These are phyloP conservation scores for Narthecium ossifragum DNA, from an alignment of 106 monocot genomes.

Conservation along the genomic window DNA sequence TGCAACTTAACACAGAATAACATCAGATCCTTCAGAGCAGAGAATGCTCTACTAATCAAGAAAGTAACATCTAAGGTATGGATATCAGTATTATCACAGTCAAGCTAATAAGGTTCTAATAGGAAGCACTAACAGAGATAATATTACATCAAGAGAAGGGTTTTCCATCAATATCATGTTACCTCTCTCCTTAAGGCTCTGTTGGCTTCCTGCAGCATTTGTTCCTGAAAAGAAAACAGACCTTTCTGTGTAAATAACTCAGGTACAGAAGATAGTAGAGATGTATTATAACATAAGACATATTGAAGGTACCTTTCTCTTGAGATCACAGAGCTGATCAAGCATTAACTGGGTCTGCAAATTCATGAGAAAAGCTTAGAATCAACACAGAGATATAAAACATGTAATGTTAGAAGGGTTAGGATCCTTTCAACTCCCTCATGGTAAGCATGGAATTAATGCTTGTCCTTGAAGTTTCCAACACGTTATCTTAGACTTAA, in stretches of 20 bases:
- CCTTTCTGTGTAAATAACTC: neutral
- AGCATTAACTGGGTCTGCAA: constrained; percentile 34
- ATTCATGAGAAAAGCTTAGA: neutral
- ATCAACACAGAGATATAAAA: too few relatives aligned
- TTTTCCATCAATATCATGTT: neutral
- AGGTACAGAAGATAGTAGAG: neutral
- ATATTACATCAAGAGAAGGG: neutral
- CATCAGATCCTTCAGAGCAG: too few relatives aligned
- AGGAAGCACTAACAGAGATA: too few relatives aligned
- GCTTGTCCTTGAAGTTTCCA: too few relatives aligned
- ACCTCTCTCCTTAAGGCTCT: constrained; percentile 36
- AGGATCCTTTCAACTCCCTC: neutral
- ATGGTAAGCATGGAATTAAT: neutral
- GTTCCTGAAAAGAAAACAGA: constrained; percentile 28
- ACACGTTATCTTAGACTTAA: too few relatives aligned
- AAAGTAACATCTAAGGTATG: too few relatives aligned
- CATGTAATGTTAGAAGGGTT: neutral
- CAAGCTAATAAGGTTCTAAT: too few relatives aligned
- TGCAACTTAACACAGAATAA: too few relatives aligned
- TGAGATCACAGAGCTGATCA: constrained; percentile 29
- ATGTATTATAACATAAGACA: neutral
- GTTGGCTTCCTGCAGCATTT: constrained; percentile 50
- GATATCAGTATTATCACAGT: too few relatives aligned
- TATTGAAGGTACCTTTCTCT: constrained; percentile 39
- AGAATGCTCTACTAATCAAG: too few relatives aligned